Percentiles rank a stretch among this genome's conserved stretches.
These are phyloP conservation scores for Coprinopsis cinerea DNA, from an alignment of 768 basidiomycete species.

Conservation along the genomic window DNA sequence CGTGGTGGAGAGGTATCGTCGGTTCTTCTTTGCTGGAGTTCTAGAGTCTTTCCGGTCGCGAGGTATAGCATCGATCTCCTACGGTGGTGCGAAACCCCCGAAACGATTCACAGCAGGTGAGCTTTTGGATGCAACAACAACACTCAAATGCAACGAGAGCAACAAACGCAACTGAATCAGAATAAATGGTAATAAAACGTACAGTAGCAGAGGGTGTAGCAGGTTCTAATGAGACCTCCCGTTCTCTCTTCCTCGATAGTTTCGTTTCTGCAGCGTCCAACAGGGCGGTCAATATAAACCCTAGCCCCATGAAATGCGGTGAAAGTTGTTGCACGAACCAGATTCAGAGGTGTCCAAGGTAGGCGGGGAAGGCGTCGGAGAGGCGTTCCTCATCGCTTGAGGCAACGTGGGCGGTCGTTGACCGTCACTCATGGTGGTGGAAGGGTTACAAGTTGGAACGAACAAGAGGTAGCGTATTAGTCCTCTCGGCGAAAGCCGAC, in stretches of 20 bases:
- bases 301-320: conserved; percentile 10
- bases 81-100: conserved; percentile 7
- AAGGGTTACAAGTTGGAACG: background rate
- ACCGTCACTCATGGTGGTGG: conserved; percentile 1
- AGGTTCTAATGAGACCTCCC: conserved; percentile 75
- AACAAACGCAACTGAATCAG: background rate
- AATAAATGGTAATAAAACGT: conserved; percentile 15
- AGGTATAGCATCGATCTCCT: conserved; percentile 36
- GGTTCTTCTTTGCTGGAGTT: conserved; percentile 74
- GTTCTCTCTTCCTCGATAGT: conserved; percentile 65
- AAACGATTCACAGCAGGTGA: too few relatives aligned
- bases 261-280: conserved; percentile 33
- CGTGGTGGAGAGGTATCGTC: conserved; percentile 54
- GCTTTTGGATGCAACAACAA: too few relatives aligned
- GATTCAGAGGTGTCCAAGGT: conserved; percentile 7
- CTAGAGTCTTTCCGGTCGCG: conserved; percentile 47
- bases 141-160: too few relatives aligned
- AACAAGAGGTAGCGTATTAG: background rate
- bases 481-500: conserved; percentile 1
- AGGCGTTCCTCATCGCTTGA: conserved; percentile 1
- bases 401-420: background rate
- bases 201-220: conserved; percentile 42
- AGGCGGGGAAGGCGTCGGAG: conserved; percentile 14
- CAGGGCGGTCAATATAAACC: conserved; percentile 20
- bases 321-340: conserved; percentile 11